phyloP scores from a whole-genome alignment of 2,329 filamentous ascomycete species.

The Xylariaceae sp. region DNA sequence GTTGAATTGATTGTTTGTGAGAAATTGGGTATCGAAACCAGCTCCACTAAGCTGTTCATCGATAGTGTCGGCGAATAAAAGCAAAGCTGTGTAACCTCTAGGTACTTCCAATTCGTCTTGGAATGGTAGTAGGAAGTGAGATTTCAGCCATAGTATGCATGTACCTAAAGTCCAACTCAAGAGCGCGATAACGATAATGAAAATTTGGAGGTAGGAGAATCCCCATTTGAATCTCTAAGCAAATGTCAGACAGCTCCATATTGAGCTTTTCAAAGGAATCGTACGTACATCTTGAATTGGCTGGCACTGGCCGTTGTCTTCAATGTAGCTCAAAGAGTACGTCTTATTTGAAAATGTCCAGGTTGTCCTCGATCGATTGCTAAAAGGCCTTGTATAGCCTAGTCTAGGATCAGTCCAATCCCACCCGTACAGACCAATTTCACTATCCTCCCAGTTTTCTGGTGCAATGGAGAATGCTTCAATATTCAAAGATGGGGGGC shows the following conservation, averaged over 20 bases:
- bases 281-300: conserved; percentile 19
- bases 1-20: conserved; percentile 21
- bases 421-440: neutral
- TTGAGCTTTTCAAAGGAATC: neutral
- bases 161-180: conserved; percentile 32
- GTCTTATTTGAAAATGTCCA: conserved; percentile 18
- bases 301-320: conserved; percentile 28
- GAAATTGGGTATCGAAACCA: conserved; percentile 5
- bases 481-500: neutral
- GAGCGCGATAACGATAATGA: conserved; percentile 21
- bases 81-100: conserved; percentile 17
- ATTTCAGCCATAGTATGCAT: conserved; percentile 31
- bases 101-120: conserved; percentile 10
- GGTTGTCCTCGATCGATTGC: neutral
- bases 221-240: conserved; percentile 34
- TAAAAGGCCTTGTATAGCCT: neutral
- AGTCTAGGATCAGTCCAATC: neutral
- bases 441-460: neutral
- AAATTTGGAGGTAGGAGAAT: conserved; percentile 34
- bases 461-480: neutral
- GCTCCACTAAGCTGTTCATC: conserved; percentile 18
- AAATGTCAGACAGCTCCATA: neutral
- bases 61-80: conserved; percentile 4
- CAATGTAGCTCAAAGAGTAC: conserved; percentile 24
- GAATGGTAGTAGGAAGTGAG: conserved; percentile 15